Percentiles rank a stretch among this genome's conserved stretches.
Conservation (phyloP, 1,284 basidiomycete genomes). For the Meripilus lineatus region DNA sequence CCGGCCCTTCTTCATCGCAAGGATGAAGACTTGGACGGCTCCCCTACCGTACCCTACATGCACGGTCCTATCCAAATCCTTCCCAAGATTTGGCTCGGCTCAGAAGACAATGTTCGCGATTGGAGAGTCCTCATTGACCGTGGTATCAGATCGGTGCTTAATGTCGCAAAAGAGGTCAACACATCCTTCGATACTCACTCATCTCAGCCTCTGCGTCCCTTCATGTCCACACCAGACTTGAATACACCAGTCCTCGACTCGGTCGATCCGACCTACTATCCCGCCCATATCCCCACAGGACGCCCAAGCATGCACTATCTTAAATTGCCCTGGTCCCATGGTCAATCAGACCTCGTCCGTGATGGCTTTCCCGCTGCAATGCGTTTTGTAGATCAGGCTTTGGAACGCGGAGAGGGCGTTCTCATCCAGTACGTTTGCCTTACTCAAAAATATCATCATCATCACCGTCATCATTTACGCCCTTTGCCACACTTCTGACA, state of each 20-base stretch:
- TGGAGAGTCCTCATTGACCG: slow-evolving; percentile 66
- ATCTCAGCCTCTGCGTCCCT: slow-evolving; percentile 47
- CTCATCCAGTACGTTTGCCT: slow-evolving; percentile 87
- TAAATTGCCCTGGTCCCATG: slow-evolving; percentile 94
- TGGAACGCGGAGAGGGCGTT: slow-evolving; percentile 71
- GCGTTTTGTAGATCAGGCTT: slow-evolving; percentile 74
- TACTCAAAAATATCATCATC: slow-evolving; percentile 11
- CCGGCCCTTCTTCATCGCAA: slow-evolving; percentile 52
- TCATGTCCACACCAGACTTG: slow-evolving; percentile 66
- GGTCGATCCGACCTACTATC: slow-evolving; percentile 49
- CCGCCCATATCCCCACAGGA: slow-evolving; percentile 57
- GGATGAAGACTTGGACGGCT: slow-evolving; percentile 53
- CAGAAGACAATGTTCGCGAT: slow-evolving; percentile 89
- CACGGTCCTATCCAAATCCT: slow-evolving; percentile 88
- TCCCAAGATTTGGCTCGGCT: slow-evolving; percentile 89
- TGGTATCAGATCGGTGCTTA: slow-evolving; percentile 80
- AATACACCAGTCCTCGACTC: no score
- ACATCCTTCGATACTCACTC: slow-evolving; percentile 62
- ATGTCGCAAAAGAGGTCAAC: slow-evolving; percentile 92
- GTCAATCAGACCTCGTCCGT: slow-evolving; percentile 81
- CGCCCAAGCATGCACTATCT: slow-evolving; percentile 84
- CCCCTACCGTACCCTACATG: slow-evolving; percentile 66
- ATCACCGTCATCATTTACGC: neutral
- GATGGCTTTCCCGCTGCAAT: slow-evolving; percentile 77
- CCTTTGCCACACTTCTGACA: slow-evolving; percentile 9